Conservation (phyloP, 176 grass and related monocot species). For the Ananas comosus region DNA sequence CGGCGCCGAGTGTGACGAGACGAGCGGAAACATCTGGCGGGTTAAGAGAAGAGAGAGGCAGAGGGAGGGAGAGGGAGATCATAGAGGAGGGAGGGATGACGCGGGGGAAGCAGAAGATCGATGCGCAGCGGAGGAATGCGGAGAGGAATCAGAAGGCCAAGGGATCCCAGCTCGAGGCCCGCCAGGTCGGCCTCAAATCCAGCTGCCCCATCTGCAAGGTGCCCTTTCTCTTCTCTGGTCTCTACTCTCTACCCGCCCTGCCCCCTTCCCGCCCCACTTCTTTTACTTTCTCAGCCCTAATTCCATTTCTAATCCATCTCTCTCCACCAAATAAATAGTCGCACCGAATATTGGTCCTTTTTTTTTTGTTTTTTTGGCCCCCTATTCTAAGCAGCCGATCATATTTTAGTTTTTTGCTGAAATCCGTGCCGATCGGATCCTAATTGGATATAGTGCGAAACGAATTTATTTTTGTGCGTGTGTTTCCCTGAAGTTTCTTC, state of each 20-base stretch:
- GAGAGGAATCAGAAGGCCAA: constrained; percentile 89
- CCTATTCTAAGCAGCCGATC: no score
- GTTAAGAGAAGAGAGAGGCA: neutral
- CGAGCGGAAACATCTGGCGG: neutral
- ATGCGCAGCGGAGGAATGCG: constrained; percentile 72
- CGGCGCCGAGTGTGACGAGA: no score
- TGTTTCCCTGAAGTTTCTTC: neutral
- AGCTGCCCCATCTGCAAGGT: constrained; percentile 95
- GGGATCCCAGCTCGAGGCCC: constrained; percentile 88
- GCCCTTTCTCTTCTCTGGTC: neutral
- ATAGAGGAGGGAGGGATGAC: constrained; percentile 29
- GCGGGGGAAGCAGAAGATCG: constrained; percentile 98
- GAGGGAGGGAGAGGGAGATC: neutral
- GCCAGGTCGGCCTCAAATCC: constrained; percentile 86
- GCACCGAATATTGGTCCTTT: no score
- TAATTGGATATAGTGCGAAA: no score
- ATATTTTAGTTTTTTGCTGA: no score
- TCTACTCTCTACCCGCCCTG: neutral
- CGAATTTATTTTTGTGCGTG: neutral
- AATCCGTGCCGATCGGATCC: no score
- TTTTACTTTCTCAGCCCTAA: neutral
- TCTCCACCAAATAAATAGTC: no score
- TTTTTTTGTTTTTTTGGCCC: no score
- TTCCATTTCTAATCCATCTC: no score
- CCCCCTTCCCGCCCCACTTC: neutral